Conservation (phyloP, 2,329 filamentous ascomycete genomes). For the Daldinia sp. region DNA sequence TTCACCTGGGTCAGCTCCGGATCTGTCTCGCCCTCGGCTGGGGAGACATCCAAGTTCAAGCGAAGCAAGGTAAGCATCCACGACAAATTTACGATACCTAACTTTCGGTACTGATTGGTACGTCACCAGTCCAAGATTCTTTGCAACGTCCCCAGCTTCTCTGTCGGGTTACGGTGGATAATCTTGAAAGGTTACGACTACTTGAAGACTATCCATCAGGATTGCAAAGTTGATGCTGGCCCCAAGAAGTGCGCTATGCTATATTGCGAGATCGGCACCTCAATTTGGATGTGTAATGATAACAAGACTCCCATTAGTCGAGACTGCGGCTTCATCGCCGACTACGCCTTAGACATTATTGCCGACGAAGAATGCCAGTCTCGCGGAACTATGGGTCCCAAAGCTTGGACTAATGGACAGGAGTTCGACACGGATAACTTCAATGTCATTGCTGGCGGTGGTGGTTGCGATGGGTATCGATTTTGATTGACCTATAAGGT, state of each 20-base stretch:
- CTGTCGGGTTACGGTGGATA: not conserved
- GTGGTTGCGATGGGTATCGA: not conserved
- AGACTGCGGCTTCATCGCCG: constrained; percentile 13
- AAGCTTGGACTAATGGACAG: constrained; percentile 9
- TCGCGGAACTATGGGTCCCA: not conserved
- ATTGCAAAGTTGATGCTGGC: constrained; percentile 20
- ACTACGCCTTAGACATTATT: constrained; percentile 25
- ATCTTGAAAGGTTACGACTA: constrained; percentile 21
- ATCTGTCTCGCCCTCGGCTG: not conserved
- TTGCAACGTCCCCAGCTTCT: constrained; percentile 21
- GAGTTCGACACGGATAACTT: constrained; percentile 24
- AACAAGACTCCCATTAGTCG: constrained; percentile 10
- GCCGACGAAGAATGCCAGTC: constrained; percentile 9
- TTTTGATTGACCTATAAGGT: no score
- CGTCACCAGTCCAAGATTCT: constrained; percentile 10
- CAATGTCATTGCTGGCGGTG: constrained; percentile 19
- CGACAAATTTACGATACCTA: not conserved
- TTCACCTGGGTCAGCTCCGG: constrained; percentile 29
- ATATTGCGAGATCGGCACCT: not conserved
- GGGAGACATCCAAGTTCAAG: not conserved
- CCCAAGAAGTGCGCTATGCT: constrained; percentile 32
- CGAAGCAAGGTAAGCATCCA: constrained; percentile 9
- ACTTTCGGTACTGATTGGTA: not conserved
- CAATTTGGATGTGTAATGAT: constrained; percentile 35
- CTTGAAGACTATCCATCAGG: constrained; percentile 14